Evolutionary conservation across 2,329 filamentous ascomycete species (phyloP).

Genomic region (Sclerotinia borealis): DNA sequence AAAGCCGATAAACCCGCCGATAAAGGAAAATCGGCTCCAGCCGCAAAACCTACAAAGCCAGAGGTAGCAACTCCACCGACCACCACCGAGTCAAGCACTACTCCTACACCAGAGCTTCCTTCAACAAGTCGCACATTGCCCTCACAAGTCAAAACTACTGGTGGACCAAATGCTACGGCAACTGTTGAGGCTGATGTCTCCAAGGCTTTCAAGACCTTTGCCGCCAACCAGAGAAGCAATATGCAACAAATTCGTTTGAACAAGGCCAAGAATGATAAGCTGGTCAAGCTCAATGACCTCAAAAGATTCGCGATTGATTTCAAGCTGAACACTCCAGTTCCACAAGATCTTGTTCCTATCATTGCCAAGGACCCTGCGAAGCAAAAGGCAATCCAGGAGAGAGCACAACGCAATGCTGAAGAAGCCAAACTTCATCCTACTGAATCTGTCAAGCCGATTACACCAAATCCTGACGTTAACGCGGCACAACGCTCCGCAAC

Average conservation of each 20-base stretch:
- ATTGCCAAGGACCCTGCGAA: constrained; percentile 95
- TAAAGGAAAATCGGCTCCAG: constrained; percentile 28
- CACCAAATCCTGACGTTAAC: constrained; percentile 42
- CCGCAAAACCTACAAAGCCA: constrained; percentile 22
- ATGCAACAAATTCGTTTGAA: constrained; percentile 50
- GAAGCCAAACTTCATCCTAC: constrained; percentile 44
- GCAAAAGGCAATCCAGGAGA: constrained; percentile 87
- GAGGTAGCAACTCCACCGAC: constrained; percentile 29
- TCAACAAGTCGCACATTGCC: constrained; percentile 32
- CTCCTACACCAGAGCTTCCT: constrained; percentile 24
- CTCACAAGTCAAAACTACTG: constrained; percentile 29
- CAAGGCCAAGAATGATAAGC: constrained; percentile 70
- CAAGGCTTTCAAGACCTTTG: constrained; percentile 59
- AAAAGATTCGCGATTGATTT: constrained; percentile 94
- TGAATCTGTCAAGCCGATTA: constrained; percentile 38
- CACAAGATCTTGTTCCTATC: constrained; percentile 85
- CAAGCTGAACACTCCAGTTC: constrained; percentile 89
- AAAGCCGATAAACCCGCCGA: constrained; percentile 26
- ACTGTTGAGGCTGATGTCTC: constrained; percentile 58
- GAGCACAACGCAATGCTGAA: constrained; percentile 71
- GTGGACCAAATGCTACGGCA: constrained; percentile 47
- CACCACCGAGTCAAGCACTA: constrained; percentile 25
- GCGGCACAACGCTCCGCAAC: constrained; percentile 34
- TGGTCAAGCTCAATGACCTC: constrained; percentile 85
- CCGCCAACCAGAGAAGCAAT: constrained; percentile 48